Conservation (phyloP, 2,329 filamentous ascomycete species). For the Ophiostoma piceae region DNA sequence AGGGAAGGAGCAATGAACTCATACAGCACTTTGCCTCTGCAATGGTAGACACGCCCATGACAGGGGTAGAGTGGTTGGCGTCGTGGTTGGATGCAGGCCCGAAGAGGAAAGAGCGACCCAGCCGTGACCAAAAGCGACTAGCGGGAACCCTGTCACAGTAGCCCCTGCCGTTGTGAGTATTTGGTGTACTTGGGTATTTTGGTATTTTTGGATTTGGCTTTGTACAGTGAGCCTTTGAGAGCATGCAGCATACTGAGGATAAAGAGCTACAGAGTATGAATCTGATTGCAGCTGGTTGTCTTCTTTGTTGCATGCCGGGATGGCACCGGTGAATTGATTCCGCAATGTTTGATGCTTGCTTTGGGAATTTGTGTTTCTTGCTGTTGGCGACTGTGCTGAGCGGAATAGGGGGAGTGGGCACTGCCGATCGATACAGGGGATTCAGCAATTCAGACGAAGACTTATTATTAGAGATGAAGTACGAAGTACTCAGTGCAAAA, state of each 20-base stretch:
- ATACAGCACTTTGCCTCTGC: not conserved
- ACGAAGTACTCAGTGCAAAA: not conserved
- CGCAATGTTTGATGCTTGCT: too few species aligned
- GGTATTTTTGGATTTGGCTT: not conserved
- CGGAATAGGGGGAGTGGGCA: slow-evolving; percentile 18
- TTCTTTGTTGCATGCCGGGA: not conserved
- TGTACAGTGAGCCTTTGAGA: not conserved
- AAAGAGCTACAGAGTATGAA: not conserved
- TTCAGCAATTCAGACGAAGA: not conserved
- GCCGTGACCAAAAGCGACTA: slow-evolving; percentile 20
- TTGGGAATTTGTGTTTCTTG: not conserved
- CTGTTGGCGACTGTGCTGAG: slow-evolving; percentile 8
- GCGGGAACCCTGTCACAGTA: slow-evolving; percentile 19
- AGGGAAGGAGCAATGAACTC: slow-evolving; percentile 1
- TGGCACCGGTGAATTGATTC: too few species aligned
- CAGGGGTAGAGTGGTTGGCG: slow-evolving; percentile 6
- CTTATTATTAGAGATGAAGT: not conserved
- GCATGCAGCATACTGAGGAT: not conserved
- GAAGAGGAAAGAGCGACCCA: slow-evolving; percentile 18
- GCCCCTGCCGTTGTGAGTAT: slow-evolving; percentile 1
- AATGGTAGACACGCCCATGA: not conserved
- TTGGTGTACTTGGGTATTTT: not conserved
- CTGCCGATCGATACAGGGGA: slow-evolving; percentile 20
- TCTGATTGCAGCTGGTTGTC: not conserved
- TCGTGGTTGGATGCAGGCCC: slow-evolving; percentile 11